Base-by-base conservation (phyloP, 2,329 filamentous ascomycete species). In the Beauveria sp. region DNA sequence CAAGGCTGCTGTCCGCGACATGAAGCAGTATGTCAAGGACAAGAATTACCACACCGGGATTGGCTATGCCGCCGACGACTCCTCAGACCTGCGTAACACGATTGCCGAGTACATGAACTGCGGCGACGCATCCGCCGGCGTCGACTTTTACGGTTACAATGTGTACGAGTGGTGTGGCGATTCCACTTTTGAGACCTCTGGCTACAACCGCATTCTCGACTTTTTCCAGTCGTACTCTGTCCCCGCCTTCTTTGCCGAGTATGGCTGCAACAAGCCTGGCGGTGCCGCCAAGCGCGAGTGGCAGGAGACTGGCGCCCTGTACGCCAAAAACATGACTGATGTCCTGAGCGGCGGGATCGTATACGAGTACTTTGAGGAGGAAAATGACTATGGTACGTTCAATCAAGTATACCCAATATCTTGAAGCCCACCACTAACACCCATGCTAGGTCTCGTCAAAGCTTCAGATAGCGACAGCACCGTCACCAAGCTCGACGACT, bases 111-210 rank as follows among this genome's bases (percentile, higher is more conserved):
- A 96, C 84, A 96, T 99, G 80, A 92, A 96, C 82, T 99, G 94
- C 73, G 90, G 92, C 63, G 62, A 69, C 5, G 76, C 84, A 63
- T 71, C 79, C 34, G 77, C 79, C 12, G 70, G 88, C 64, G 96
- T 97, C 67, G 94, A 99, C 77, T 97, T 96, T 82, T 99, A 92
- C 90, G 94, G 94, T 62, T 97, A 97, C 88, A 99, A 99, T 82
- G 96, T 97, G 79, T 99, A 99, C 84, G 96, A 92, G 59, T 99
- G 94, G 94, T 99, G 94, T 74, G 94, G 93, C 67, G 75, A 92
- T 67, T 96, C 90, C 71, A 85, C 80, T 69, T 94, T 89, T 78
- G 71, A 80, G 41, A 72, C 81, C 62, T 97, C 94, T 3, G 91
- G 91, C 59, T 99, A 92, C 77, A 81, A 88, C 66, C 82, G 85